Evolutionary conservation across 352 stramenopile genomes (phyloP).

Genomic region (Phytophthora pini): DNA sequence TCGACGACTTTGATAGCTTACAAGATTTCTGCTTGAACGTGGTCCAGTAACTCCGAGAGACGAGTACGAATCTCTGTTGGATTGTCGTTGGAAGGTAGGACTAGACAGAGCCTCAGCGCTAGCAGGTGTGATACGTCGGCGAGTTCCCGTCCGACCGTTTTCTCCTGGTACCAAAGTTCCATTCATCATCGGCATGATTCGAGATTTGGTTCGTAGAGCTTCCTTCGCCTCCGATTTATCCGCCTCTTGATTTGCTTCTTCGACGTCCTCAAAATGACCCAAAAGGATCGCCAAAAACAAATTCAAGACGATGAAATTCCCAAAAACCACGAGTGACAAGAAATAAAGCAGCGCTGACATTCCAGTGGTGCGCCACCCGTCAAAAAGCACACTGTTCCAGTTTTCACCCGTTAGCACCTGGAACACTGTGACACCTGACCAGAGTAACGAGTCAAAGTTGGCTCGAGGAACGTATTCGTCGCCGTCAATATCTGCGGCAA

Average conservation of each 20-base stretch:
- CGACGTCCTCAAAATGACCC: constrained; percentile 83
- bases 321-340: constrained; percentile 85
- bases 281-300: constrained; percentile 94
- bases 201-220: constrained; percentile 39
- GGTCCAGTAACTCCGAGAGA: no score
- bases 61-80: no score
- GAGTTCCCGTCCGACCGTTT: constrained; percentile 11
- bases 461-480: constrained; percentile 50
- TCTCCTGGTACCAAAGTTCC: constrained; percentile 7
- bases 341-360: constrained; percentile 79
- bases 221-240: constrained; percentile 29
- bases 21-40: no score
- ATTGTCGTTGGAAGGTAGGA: no score
- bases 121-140: no score
- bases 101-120: no score
- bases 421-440: constrained; percentile 78
- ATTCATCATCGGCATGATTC: constrained; percentile 29
- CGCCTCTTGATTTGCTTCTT: constrained; percentile 53
- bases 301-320: constrained; percentile 92
- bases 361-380: constrained; percentile 74
- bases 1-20: no score
- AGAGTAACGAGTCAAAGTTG: constrained; percentile 77
- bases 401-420: constrained; percentile 93
- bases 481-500: constrained; percentile 38
- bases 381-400: constrained; percentile 93